phyloP scores from a whole-genome alignment of 2,329 filamentous ascomycete genomes.

The Ceratocystiopsis sp. region DNA sequence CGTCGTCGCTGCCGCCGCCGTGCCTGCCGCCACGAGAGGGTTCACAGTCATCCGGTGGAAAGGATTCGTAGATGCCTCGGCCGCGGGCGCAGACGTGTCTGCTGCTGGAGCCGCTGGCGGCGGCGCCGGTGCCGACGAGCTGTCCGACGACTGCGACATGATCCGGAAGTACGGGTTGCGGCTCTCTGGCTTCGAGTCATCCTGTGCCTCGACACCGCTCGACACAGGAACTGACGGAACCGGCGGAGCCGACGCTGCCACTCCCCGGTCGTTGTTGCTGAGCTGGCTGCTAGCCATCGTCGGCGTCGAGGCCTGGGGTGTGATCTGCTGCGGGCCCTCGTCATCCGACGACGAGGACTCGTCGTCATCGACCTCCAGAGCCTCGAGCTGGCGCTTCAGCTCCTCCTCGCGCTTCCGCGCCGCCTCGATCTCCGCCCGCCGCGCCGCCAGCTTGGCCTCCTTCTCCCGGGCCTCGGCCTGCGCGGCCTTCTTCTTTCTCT shows the following conservation, averaged over 20 bases:
- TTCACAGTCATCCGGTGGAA: conserved; percentile 77
- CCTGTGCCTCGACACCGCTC: conserved; percentile 32
- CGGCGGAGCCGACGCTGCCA: conserved; percentile 25
- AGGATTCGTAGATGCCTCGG: conserved; percentile 71
- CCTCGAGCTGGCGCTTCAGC: conserved; percentile 71
- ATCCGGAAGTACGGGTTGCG: conserved; percentile 93
- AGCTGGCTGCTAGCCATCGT: conserved; percentile 33
- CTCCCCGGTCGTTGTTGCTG: conserved; percentile 33
- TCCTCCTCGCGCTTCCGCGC: conserved; percentile 81
- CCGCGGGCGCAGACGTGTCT: conserved; percentile 13
- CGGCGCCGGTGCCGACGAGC: conserved; percentile 22
- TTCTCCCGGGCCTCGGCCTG: conserved; percentile 76
- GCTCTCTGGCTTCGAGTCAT: conserved; percentile 48
- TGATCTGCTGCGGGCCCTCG: conserved; percentile 53
- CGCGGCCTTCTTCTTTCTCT: conserved; percentile 77
- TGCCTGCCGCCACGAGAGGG: conserved; percentile 22
- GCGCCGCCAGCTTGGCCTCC: conserved; percentile 65
- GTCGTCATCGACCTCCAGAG: conserved; percentile 51
- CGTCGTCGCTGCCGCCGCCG: conserved; percentile 25
- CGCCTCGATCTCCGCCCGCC: conserved; percentile 81
- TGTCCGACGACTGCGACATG: conserved; percentile 52
- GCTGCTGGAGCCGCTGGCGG: background rate
- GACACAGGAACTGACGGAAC: conserved; percentile 17
- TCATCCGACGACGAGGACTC: conserved; percentile 54
- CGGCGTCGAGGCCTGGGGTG: conserved; percentile 42